Base-by-base conservation (phyloP, 495 filamentous ascomycete genomes). In the Aspergillus haitiensis region DNA sequence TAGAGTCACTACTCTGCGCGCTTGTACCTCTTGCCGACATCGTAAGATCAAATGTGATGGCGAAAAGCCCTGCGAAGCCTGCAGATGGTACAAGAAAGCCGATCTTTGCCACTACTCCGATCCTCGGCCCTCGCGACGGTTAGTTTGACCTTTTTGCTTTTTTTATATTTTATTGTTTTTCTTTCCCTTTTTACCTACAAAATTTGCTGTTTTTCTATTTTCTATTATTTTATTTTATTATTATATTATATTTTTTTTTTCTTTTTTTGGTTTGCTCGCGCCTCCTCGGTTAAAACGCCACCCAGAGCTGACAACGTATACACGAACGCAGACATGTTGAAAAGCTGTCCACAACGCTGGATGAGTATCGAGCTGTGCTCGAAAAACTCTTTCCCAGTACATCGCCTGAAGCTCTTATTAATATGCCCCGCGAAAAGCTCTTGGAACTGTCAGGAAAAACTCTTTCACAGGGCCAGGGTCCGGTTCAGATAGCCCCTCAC, bases 21-120 rank as follows among this genome's bases (percentile, higher is more conserved):
- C 77, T 27, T 80, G 77, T 58, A 76, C 76, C 27, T 77, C 72
- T 16, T 80, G 77, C 60, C 69, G 76, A 16, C 76, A 76, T 65
- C 77, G 77, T 32, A 80, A 80, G 58, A 79, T 80, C 56, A 78
- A 76, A 64, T 80, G 77, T 47, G 74, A 80, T 54, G 77, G 77
- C 15, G 72, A 75, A 56, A 75, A 75, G 55, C 77, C 77, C 7
- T 80, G 77, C 46, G 77, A 77, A 52, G 74, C 76, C 5, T 80
- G 77, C 52, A 67, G 72, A 51, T 79, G 76, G 76, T 79, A 79
- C 46, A 76, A 77, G 51, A 79, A 76, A 45, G 68, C 74, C 5
- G 76, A 79, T 18, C 67, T 69, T 32, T 79, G 76, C 58, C 70
- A 73, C 48, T 79, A 79, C 59, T 74, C 75, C 6, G 75, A 78